A percentile compares a stretch with the other conserved stretches of the same genome.
phyloP scores from a whole-genome alignment of 1,284 basidiomycete genomes.

The Entoloma clypeatum region DNA sequence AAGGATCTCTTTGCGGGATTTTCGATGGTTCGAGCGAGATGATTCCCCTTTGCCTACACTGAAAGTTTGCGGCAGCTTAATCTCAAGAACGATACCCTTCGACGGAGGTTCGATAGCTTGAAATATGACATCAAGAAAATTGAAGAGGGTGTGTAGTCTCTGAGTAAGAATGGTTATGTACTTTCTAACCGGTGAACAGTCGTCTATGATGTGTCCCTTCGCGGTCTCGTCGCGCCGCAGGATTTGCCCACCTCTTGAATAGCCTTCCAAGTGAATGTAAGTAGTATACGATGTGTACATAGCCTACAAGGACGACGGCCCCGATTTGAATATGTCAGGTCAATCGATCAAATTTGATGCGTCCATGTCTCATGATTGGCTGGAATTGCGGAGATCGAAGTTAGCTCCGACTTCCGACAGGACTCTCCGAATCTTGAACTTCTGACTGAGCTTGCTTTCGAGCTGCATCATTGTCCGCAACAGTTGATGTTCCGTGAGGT shows the following conservation, averaged over 20 bases:
- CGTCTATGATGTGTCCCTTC: slow-evolving; percentile 79
- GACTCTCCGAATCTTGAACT: too few relatives aligned
- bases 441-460: too few relatives aligned
- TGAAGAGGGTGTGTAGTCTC: slow-evolving; percentile 69
- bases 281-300: too few relatives aligned
- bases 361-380: too few relatives aligned
- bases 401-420: too few relatives aligned
- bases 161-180: slow-evolving; percentile 4
- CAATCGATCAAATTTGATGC: background rate
- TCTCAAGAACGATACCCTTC: slow-evolving; percentile 79
- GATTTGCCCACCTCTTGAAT: background rate
- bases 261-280: too few relatives aligned
- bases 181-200: slow-evolving; percentile 39
- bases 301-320: too few relatives aligned
- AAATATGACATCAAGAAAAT: slow-evolving; percentile 90
- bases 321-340: background rate
- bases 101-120: slow-evolving; percentile 76
- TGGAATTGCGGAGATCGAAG: slow-evolving; percentile 20
- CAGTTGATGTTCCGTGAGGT: slow-evolving; percentile 19
- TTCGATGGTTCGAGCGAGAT: slow-evolving; percentile 59
- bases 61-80: slow-evolving; percentile 55
- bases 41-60: slow-evolving; percentile 10
- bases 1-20: slow-evolving; percentile 82
- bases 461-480: slow-evolving; percentile 16
- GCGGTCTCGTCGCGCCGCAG: slow-evolving; percentile 47